These are phyloP conservation scores for Arctium lappa DNA, from an alignment of 129 eudicot genomes.

Conservation along the genomic window DNA sequence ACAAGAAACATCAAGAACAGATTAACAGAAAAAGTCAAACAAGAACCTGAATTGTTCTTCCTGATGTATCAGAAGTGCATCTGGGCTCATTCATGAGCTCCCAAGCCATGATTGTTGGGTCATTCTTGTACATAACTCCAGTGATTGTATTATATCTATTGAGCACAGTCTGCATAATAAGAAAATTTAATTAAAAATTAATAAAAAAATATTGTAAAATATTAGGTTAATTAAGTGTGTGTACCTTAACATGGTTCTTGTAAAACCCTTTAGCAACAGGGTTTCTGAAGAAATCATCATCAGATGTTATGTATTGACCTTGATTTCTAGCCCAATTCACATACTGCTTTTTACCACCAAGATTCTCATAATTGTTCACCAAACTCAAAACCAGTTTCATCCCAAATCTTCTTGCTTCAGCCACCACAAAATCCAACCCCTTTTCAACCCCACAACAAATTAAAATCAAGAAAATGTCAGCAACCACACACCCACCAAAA, in stretches of 20 bases:
- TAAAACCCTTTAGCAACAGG: conserved; percentile 73
- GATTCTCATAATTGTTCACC: conserved; percentile 80
- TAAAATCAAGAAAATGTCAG: conserved; percentile 15
- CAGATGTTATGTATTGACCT: conserved; percentile 75
- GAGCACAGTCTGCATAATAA: conserved; percentile 65
- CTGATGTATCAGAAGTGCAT: conserved; percentile 92
- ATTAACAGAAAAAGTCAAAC: not conserved
- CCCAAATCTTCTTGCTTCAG: conserved; percentile 93
- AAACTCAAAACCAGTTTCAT: conserved; percentile 79
- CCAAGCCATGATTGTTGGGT: conserved; percentile 99
- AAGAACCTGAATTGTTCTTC: conserved; percentile 86
- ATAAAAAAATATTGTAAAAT: not conserved
- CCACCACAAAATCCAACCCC: conserved; percentile 97
- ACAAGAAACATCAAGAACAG: not conserved
- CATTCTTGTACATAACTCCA: conserved; percentile 86
- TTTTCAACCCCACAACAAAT: conserved; percentile 29
- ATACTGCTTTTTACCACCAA: conserved; percentile 96
- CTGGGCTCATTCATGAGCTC: conserved; percentile 99
- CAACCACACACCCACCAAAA: conserved; percentile 22
- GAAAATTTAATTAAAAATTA: not conserved
- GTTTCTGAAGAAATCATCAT: conserved; percentile 85
- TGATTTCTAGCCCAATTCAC: conserved; percentile 93
- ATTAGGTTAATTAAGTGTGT: not conserved
- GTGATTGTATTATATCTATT: conserved; percentile 70
- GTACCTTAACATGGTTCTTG: conserved; percentile 87